Percentiles rank a stretch among this genome's conserved stretches.
These are phyloP conservation scores for Trypanosoma lewisi DNA, from an alignment of 208 protist species.

Conservation along the genomic window DNA sequence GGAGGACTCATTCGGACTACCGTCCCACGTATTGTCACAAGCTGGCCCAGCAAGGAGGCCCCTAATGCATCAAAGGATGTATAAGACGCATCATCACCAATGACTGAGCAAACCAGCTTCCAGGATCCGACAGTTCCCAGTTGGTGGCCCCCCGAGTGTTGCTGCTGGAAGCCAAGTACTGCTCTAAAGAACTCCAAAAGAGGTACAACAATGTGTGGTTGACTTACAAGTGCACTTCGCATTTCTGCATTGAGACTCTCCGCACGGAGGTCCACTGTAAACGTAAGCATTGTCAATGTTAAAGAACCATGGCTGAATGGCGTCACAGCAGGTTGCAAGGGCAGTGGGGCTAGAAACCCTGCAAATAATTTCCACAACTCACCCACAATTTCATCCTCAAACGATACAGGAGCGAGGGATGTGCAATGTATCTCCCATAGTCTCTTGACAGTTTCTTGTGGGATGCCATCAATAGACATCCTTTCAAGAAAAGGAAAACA, in stretches of 20 bases:
- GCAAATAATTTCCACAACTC: constrained; percentile 76
- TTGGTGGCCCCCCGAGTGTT: constrained; percentile 16
- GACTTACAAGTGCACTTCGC: constrained; percentile 45
- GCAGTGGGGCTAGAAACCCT: constrained; percentile 36
- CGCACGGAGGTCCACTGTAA: constrained; percentile 23
- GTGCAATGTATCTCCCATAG: constrained; percentile 68
- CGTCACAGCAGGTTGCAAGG: constrained; percentile 33
- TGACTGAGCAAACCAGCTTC: constrained; percentile 30
- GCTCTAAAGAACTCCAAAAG: constrained; percentile 77
- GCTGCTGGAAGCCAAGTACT: constrained; percentile 31
- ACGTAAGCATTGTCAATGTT: constrained; percentile 18
- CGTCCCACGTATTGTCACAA: constrained; percentile 76
- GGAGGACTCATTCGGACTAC: constrained; percentile 76
- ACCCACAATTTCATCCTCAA: constrained; percentile 60
- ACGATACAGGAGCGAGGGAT: constrained; percentile 33
- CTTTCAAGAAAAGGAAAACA: not conserved
- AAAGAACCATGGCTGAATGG: not conserved
- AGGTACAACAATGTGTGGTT: constrained; percentile 59
- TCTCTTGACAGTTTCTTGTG: constrained; percentile 36
- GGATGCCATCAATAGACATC: constrained; percentile 24
- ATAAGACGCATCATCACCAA: constrained; percentile 32
- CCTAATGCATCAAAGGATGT: constrained; percentile 68
- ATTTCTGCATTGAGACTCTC: constrained; percentile 37
- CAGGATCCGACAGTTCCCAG: constrained; percentile 10
- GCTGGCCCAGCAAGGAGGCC: constrained; percentile 60